Conservation (phyloP, 352 stramenopile genomes). For the Blastocystis sp. region DNA sequence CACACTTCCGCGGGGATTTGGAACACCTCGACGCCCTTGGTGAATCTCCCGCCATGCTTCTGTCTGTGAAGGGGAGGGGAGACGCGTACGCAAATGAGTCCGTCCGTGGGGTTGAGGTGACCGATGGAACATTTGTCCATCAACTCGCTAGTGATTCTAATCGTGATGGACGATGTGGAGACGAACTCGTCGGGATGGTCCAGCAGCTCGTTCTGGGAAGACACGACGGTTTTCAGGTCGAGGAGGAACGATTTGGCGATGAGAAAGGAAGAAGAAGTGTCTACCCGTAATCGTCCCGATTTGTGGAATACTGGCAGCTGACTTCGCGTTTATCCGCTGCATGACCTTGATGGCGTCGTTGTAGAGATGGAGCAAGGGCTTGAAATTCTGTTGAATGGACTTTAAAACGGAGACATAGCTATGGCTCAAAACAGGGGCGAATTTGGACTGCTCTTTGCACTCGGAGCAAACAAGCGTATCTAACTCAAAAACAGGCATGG, state of each 20-base stretch:
- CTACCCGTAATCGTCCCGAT: neutral
- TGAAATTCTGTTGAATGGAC: neutral
- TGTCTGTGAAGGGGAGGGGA: neutral
- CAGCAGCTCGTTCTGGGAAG: neutral
- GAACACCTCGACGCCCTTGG: neutral
- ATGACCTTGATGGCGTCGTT: neutral
- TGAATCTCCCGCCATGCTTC: neutral
- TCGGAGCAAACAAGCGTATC: neutral
- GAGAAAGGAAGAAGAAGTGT: neutral
- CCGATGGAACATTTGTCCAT: neutral
- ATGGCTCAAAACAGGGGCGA: constrained; percentile 1
- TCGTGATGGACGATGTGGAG: neutral
- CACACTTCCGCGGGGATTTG: neutral
- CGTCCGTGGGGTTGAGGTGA: neutral
- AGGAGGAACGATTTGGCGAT: neutral
- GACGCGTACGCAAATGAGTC: neutral
- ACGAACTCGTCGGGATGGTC: neutral
- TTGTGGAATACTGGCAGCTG: neutral
- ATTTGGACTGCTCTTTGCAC: neutral
- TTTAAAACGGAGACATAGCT: neutral
- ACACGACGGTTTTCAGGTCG: neutral
- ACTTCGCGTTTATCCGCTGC: neutral
- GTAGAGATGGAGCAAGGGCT: neutral
- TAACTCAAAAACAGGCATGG: neutral
- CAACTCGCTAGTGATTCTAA: neutral